Base-by-base conservation (phyloP, 257 asterid genomes). In the Nicotiana tabacum region DNA sequence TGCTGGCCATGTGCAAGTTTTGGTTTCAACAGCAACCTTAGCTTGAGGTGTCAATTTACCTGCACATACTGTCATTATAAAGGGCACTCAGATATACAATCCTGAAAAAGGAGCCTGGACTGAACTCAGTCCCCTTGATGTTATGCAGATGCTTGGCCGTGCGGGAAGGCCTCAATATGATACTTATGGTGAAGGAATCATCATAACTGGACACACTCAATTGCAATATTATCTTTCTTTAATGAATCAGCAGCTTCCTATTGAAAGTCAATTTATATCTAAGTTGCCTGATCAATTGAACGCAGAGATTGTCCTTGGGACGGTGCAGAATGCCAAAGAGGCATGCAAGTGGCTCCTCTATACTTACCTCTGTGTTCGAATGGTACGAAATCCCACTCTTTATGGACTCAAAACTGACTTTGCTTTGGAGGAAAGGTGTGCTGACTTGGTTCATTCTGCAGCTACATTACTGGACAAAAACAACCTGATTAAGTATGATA, bases 31-130 rank as follows among this genome's bases (percentile, higher is more conserved):
- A 12, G 90, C 90, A 39, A 86, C 90, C 10, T 70, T 88, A 77
- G 90, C 90, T 43, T 88, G 90, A 89, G 90, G 90, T 77, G 90
- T 88, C 83, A 88, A 88, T 78, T 86, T 88, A 24, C 90, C 90
- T 21, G 90, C 90, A 33, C 90, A 88, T 77, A 86, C 90, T 51
- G 90, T 88, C 11, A 88, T 88, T 65, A 88, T 88, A 24, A 88
- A 88, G 82, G 90, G 90, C 70, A 88, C 90, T 43, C 90, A 88
- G 83, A 83, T 88, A 8, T 88, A 88, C 80, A 86, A 84, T 64
- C 90, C 90, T 51, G 90, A 88, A 46, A 88, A 88, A 81, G 89
- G 90, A 35, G 89, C 86, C 30, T 88, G 90, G 90, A 88, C 89
- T 37, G 90, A 88, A 70, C 85, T 88, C 55, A 86, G 89, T 48